Evolutionary conservation across 305 asterid genomes (phyloP), one percentile per base, ranked within the genome.

Genomic region (Fraxinus dipetala): DNA sequence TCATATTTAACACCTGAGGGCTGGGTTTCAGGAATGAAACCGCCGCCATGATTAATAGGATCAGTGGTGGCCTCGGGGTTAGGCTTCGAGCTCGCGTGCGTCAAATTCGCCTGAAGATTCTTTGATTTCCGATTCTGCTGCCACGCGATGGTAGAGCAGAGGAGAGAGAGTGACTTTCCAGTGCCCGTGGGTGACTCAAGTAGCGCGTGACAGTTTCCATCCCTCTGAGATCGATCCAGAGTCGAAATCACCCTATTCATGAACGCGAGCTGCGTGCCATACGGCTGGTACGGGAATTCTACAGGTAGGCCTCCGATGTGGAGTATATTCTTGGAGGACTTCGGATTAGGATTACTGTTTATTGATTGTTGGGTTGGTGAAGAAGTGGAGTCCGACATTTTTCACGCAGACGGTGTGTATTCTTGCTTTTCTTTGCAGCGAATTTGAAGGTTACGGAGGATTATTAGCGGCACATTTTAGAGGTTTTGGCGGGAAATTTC

Each of bases 181-280:
- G 99, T 95, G 22, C 99, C 99, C 8, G 99, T 95, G 1, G 99
- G 99, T 14, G 98, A 95, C 81, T 95, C 98, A 22, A 95, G 98
- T 83, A 95, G 88, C 82, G 99, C 98, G 85, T 95, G 96, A 82
- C 90, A 88, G 74, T 84, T 91, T 7, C 97, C 94, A 0, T 95
- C 99, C 30, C 91, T 86, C 83, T 78, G 83, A 1, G 97, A 87
- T 51, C 97, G 89, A 65, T 95, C 97, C 45, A 95, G 91, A 2
- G 98, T 95, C 16, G 96, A 88, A 36, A 95, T 94, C 22, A 95
- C 97, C 69, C 97, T 88, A 77, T 89, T 92, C 98, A 95, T 95
- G 87, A 88, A 95, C 3, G 97, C 94, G 76, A 95, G 67, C 87
- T 95, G 99, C 5, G 98, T 84, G 18, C 99, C 98, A 79, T 95